Evolutionary conservation across 352 stramenopile genomes (phyloP).

Genomic region (Phytopythium boreale): DNA sequence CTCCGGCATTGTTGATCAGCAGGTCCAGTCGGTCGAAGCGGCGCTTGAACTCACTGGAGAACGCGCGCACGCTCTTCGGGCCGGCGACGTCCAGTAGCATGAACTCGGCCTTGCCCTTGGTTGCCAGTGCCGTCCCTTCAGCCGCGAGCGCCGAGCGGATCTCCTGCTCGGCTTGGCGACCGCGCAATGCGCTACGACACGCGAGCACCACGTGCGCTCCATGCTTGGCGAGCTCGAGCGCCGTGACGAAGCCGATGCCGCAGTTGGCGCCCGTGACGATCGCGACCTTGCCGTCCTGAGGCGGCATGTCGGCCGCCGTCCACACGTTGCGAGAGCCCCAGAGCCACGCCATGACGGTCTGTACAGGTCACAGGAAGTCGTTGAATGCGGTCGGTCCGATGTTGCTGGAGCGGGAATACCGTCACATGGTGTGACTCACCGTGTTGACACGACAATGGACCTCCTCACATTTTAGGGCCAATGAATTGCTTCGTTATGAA

Average conservation of each 20-base stretch:
- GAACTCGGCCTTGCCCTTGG: constrained; percentile 30
- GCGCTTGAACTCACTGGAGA: constrained; percentile 32
- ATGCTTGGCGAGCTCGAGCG: constrained; percentile 50
- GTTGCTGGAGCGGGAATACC: background rate
- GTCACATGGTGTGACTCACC: background rate
- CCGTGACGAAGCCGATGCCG: constrained; percentile 77
- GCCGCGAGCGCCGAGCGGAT: constrained; percentile 18
- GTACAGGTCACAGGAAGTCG: background rate
- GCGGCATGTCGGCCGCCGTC: constrained; percentile 27
- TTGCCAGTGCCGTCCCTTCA: constrained; percentile 5
- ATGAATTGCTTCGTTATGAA: background rate
- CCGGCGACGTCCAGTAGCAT: constrained; percentile 39
- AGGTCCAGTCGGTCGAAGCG: constrained; percentile 45
- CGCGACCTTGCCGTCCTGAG: constrained; percentile 49
- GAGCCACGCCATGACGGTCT: background rate
- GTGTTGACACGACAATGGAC: background rate
- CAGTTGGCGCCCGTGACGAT: constrained; percentile 85
- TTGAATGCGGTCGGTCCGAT: background rate
- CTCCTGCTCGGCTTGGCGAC: constrained; percentile 17
- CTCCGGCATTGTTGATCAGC: constrained; percentile 77
- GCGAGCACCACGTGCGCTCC: constrained; percentile 74
- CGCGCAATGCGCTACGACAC: constrained; percentile 43
- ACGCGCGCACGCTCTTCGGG: constrained; percentile 35
- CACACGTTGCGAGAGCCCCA: constrained; percentile 7
- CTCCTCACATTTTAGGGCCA: background rate